Evolutionary conservation across 768 basidiomycete genomes (phyloP).

Genomic region (Lyophyllum semitale): DNA sequence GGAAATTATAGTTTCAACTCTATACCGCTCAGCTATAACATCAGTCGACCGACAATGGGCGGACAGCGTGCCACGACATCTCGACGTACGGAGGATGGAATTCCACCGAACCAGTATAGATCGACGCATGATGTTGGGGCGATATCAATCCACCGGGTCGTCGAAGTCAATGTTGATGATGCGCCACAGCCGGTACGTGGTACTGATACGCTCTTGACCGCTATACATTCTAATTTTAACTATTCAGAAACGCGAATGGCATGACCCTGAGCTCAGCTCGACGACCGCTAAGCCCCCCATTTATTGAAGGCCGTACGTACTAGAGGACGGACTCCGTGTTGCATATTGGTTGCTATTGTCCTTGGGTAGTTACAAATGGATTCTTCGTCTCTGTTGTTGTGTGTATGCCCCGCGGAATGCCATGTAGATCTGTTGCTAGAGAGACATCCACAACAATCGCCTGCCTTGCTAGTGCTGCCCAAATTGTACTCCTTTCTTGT

Average conservation of each 20-base stretch:
- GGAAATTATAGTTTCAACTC: neutral
- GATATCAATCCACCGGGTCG: conserved; percentile 21
- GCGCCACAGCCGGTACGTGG: conserved; percentile 7
- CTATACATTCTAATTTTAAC: neutral
- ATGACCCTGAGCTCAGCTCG: neutral
- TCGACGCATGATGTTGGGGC: conserved; percentile 9
- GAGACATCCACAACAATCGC: no score
- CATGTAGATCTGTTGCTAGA: no score
- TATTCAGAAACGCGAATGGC: conserved; percentile 1
- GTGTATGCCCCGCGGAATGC: no score
- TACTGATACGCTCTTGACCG: neutral
- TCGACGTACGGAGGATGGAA: conserved; percentile 16
- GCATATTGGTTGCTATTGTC: no score
- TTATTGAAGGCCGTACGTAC: no score
- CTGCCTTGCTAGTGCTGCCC: no score
- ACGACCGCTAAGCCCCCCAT: no score
- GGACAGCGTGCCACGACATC: conserved; percentile 6
- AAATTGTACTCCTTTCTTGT: no score
- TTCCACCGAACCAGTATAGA: conserved; percentile 21
- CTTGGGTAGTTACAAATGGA: no score
- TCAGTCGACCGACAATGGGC: conserved; percentile 2
- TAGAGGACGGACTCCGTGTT: no score
- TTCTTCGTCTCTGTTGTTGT: no score
- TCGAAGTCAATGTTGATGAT: conserved; percentile 21
- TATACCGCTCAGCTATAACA: neutral